Evolutionary conservation across 345 rosid species (phyloP), one percentile per base, ranked within the genome.

Genomic region (Moricandia arvensis): DNA sequence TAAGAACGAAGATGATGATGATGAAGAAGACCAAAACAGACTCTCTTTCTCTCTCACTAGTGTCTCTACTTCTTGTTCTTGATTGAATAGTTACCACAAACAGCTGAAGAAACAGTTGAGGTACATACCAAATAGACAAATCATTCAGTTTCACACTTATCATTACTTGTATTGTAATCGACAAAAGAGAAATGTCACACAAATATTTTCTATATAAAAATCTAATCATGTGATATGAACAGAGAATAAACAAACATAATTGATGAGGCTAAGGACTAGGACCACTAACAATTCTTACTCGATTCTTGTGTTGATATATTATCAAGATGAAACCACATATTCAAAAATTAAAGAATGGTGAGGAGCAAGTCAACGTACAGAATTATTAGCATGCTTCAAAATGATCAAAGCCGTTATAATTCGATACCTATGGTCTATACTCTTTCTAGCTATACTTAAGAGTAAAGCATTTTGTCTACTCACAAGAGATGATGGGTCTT

Each of bases 341-440:
- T 6, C 21, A 15, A 49, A 49, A 27, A 68, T 59, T 68, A 68
- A 75, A 53, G 58, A 63, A 63, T 6, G 37, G 51, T 29, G 70
- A 30, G 68, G 58, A 34, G 26, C 16, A 82, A 81, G 87, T 87
- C 90, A 87, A 87, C 83, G 26, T 34, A 47, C 2, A 60, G 49
- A 80, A 89, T 87, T 55, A 83, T 82, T 30, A 41, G 49, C 69
- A 27, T 70, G 80, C 75, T 58, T 63, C 80, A 77, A 57, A 63
- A 64, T 77, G 60, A 69, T 77, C 66, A 77, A 77, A 70, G 74
- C 55, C 43, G 66, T 63, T 76, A 76, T 70, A 29, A 77, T 70
- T 70, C 31, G 3, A 57, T 45, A 64, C 54, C 71, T 76, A 76
- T 30, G 38, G 31, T 68, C 30, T 69, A 38, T 63, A 55, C 59